phyloP scores from a whole-genome alignment of 768 basidiomycete species.

The Auricularia heimuer region DNA sequence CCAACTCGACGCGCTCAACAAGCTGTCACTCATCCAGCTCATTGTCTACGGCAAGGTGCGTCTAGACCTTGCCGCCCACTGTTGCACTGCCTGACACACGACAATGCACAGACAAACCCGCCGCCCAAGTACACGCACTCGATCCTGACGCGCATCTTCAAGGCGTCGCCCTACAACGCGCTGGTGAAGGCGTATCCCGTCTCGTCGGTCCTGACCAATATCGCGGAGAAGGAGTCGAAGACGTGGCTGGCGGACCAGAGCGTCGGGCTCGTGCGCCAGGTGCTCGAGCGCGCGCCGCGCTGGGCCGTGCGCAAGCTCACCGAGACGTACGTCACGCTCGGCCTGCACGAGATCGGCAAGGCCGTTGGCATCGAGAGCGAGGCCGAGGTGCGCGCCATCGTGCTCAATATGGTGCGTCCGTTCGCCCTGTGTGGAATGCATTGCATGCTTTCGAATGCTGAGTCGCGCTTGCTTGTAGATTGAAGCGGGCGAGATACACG shows the following conservation, averaged over 20 bases:
- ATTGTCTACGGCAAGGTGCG: slow-evolving; percentile 65
- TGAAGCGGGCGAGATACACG: slow-evolving; percentile 58
- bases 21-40: slow-evolving; percentile 67
- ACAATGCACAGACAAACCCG: slow-evolving; percentile 11
- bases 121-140: slow-evolving; percentile 70
- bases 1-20: slow-evolving; percentile 83
- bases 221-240: slow-evolving; percentile 46
- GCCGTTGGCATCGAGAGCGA: slow-evolving; percentile 23
- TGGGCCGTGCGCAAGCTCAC: slow-evolving; percentile 77
- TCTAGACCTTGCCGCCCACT: background rate
- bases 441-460: background rate
- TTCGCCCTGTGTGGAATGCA: background rate
- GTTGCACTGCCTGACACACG: background rate
- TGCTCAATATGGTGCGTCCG: slow-evolving; percentile 62
- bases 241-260: slow-evolving; percentile 56
- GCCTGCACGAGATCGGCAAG: slow-evolving; percentile 59
- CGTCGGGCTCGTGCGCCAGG: slow-evolving; percentile 56
- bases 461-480: slow-evolving; percentile 36
- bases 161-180: slow-evolving; percentile 51
- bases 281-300: slow-evolving; percentile 57
- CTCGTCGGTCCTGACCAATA: slow-evolving; percentile 35
- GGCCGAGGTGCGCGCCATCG: slow-evolving; percentile 31
- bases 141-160: slow-evolving; percentile 48
- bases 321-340: slow-evolving; percentile 71
- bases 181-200: slow-evolving; percentile 58